A percentile compares a stretch with the other conserved stretches of the same genome.
Evolutionary conservation across 345 rosid species (phyloP).

Genomic region (Eucalyptus pauciflora): DNA sequence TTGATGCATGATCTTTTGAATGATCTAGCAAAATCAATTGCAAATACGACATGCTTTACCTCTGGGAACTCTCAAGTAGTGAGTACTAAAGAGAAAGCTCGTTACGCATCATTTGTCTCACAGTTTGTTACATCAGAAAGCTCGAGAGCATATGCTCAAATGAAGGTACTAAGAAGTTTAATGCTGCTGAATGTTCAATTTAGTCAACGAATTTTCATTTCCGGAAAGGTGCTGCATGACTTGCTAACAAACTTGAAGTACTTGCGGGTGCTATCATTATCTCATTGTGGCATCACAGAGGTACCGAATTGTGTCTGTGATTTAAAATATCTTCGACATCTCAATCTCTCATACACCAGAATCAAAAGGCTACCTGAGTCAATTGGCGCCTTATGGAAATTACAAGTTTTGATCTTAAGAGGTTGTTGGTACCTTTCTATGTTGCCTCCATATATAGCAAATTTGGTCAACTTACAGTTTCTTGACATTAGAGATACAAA

Average conservation of each 20-base stretch:
- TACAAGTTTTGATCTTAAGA: too few relatives aligned
- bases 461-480: too few relatives aligned
- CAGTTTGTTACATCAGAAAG: rapidly evolving
- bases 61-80: neutral
- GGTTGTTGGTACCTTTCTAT: rapidly evolving
- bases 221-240: rapidly evolving
- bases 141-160: neutral
- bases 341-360: too few relatives aligned
- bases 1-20: too few relatives aligned
- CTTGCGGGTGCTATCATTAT: too few relatives aligned
- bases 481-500: too few relatives aligned
- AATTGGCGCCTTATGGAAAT: too few relatives aligned
- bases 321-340: too few relatives aligned
- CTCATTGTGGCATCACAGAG: rapidly evolving
- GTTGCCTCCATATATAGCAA: too few relatives aligned
- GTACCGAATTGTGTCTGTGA: too few relatives aligned
- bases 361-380: rapidly evolving
- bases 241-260: too few relatives aligned
- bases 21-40: neutral
- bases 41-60: rapidly evolving
- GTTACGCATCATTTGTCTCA: rapidly evolving
- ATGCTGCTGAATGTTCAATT: rapidly evolving
- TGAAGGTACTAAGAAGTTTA: neutral
- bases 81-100: neutral
- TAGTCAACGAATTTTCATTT: rapidly evolving